Evolutionary conservation across 1,139 yeast genomes (phyloP), one percentile per base, ranked within the genome.

Genomic region (Candida albicans): DNA sequence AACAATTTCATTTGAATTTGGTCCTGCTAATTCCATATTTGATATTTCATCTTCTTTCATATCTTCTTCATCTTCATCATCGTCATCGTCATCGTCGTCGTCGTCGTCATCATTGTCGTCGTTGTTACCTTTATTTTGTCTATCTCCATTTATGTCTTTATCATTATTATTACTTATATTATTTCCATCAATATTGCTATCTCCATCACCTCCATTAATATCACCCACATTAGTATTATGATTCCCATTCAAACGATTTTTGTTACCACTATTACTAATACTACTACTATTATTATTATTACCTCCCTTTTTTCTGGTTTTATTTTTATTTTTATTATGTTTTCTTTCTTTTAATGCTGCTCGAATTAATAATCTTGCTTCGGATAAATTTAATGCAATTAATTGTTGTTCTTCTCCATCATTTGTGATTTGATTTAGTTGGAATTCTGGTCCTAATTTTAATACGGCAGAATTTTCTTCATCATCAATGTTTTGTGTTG

Each of bases 401-500:
- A 93, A 73, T 53, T 84, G 88, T 48, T 83, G 86, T 46, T 79
- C 81, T 46, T 82, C 81, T 24, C 96, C 96, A 43, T 79, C 81
- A 65, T 90, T 93, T 48, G 89, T 85, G 41, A 85, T 70, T 63
- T 90, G 97, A 38, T 79, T 78, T 46, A 85, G 67, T 57, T 85
- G 95, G 61, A 93, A 93, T 68, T 93, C 98, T 25, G 96, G 93
- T 4, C 99, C 99, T 44, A 93, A 75, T 59, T 87, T 87, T 55
- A 93, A 74, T 42, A 80, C 77, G 0, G 96, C 83, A 0, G 97
- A 93, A 59, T 93, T 95, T 61, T 93, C 98, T 58, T 91, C 97
- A 51, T 79, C 83, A 44, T 86, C 91, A 37, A 85, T 84, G 45
- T 77, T 75, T 46, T 81, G 83, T 34, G 75, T 65, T 14, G 78